These are phyloP conservation scores for Mortierella sp. DNA, from an alignment of 371 early-diverging fungal species.

Conservation along the genomic window DNA sequence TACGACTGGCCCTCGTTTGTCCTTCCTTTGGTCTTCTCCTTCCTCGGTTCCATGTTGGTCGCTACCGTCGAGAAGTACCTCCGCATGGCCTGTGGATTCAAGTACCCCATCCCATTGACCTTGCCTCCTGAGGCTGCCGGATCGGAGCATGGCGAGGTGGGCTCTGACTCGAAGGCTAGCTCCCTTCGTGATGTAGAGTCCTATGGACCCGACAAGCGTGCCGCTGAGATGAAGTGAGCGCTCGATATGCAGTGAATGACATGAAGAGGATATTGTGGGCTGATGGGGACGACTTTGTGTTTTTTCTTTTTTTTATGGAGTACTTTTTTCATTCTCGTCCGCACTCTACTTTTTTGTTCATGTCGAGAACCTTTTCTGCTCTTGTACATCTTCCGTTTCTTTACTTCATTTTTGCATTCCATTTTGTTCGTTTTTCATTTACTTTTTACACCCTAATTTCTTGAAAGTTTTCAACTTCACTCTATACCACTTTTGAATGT, in stretches of 20 bases:
- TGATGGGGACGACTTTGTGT: not conserved
- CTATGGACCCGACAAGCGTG: slow-evolving; percentile 2
- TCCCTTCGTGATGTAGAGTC: slow-evolving; percentile 4
- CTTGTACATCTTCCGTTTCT: not conserved
- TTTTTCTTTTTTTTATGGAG: not conserved
- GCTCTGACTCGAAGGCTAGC: not conserved
- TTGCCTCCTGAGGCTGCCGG: slow-evolving; percentile 9
- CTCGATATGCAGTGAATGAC: not conserved
- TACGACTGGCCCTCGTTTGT: slow-evolving; percentile 65
- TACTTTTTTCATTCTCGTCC: not conserved
- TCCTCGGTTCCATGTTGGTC: not conserved
- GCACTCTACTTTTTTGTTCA: not conserved
- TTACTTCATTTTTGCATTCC: not conserved
- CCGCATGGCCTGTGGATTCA: slow-evolving; percentile 9
- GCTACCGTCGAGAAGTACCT: slow-evolving; percentile 2
- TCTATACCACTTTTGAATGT: not conserved
- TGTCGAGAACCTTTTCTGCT: not conserved
- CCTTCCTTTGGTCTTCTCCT: slow-evolving; percentile 57
- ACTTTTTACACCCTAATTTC: not conserved
- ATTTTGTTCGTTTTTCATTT: not conserved
- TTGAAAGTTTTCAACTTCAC: not conserved
- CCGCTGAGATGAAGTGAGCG: not conserved
- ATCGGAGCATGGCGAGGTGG: not conserved
- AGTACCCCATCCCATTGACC: slow-evolving; percentile 10
- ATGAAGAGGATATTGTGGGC: not conserved